Base-by-base conservation (phyloP, 768 basidiomycete species). In the Amanita polypyramis region DNA sequence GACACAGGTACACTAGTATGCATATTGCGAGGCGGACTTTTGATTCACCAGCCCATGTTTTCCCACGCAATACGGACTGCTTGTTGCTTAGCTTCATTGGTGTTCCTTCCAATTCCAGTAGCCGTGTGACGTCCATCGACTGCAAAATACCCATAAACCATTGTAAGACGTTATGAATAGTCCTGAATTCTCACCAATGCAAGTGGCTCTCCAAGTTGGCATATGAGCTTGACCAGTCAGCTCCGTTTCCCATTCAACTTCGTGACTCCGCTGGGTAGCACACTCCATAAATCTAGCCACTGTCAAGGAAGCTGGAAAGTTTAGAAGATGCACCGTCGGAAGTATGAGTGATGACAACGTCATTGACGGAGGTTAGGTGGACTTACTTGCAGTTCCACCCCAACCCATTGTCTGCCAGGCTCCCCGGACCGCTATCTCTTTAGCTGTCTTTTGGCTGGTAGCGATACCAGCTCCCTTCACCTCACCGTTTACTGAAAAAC, bases 361-460 rank as follows among this genome's bases (percentile, higher is more conserved):
- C 11, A 12, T 21, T 27, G 21, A 10, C 25, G 2, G 12, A 35
- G 25, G 34, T 17, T 41, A 20, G 9, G 47, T n/a, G n/a, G n/a
- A n/a, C n/a, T n/a, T n/a, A n/a, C n/a, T n/a, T n/a, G n/a, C n/a
- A n/a, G n/a, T n/a, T n/a, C n/a, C 3, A 43, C 40, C 29, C 49
- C 49, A 50, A 11, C 49, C 49, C 49, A 50, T 50, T 12, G 20
- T 25, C n/a, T 0, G 43, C 49, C 49, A 50, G 6, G 40, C 43
- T 27, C 36, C 49, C 11, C 49, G 49, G 11, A 41, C 42, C 14
- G 49, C 49, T 25, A 12, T 7, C 23, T 43, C 41, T 33, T 50
- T 43, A 5, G 49, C 49, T 1, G 10, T 17, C 23, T 44, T 43
- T 25, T 50, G 40, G 5, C 20, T 43, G 5, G 30, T 12, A 14